phyloP scores from a whole-genome alignment of 106 monocot species.

The Apostasia shenzhenica region DNA sequence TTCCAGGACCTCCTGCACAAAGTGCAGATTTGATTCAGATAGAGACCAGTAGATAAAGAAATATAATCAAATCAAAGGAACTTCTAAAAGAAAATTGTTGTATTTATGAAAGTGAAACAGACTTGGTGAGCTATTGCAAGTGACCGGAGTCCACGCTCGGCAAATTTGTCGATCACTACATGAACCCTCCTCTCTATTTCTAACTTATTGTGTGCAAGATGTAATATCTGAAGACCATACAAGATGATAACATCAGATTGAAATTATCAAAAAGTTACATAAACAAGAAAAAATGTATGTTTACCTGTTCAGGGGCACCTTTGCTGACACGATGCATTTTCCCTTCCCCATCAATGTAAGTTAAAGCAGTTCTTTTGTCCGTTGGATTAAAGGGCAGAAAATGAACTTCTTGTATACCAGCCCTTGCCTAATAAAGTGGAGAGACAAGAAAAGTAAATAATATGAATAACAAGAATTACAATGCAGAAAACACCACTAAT shows the following conservation, averaged over 20 bases:
- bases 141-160: slow-evolving; percentile 90
- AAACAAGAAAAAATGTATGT: not conserved
- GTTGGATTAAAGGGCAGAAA: slow-evolving; percentile 74
- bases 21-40: not conserved
- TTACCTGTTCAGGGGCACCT: slow-evolving; percentile 82
- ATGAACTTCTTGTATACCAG: slow-evolving; percentile 72
- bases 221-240: slow-evolving; percentile 54
- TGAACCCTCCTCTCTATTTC: slow-evolving; percentile 92
- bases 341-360: slow-evolving; percentile 59
- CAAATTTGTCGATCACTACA: slow-evolving; percentile 95
- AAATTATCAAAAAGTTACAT: not conserved
- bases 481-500: not conserved
- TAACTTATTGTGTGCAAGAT: slow-evolving; percentile 91
- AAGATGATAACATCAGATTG: slow-evolving; percentile 1
- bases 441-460: not conserved
- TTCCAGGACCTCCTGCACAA: slow-evolving; percentile 76
- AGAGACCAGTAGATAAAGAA: not conserved
- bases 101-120: not conserved
- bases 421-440: slow-evolving; percentile 35
- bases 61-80: not conserved
- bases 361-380: slow-evolving; percentile 75
- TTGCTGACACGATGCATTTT: slow-evolving; percentile 83
- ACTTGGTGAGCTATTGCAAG: slow-evolving; percentile 97
- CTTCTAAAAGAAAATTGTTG: not conserved
- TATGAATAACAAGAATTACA: not conserved